A percentile compares a stretch with the other conserved stretches of the same genome.
Evolutionary conservation across 257 asterid genomes (phyloP).

Genomic region (Thymus quinquecostatus): DNA sequence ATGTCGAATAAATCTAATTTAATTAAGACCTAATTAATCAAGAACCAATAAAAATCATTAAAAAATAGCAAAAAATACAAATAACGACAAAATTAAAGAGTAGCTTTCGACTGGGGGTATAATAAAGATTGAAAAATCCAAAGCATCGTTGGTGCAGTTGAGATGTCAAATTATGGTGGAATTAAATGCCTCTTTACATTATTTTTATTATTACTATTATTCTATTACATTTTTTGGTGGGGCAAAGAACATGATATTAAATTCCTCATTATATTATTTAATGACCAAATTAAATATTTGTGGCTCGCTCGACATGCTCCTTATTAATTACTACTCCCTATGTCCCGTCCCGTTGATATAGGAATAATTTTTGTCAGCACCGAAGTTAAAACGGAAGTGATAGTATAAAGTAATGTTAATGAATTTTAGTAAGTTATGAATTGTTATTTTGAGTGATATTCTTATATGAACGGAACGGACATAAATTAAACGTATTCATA

Average conservation of each 20-base stretch:
- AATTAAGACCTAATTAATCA: neutral
- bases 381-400: too few species aligned
- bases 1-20: slow-evolving; percentile 11
- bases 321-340: slow-evolving; percentile 20
- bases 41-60: neutral
- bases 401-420: too few species aligned
- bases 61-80: neutral
- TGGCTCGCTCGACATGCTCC: slow-evolving; percentile 31
- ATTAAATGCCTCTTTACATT: slow-evolving; percentile 35
- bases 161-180: slow-evolving; percentile 38
- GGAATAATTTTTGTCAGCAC: too few species aligned
- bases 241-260: slow-evolving; percentile 26
- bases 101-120: slow-evolving; percentile 34
- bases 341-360: too few species aligned
- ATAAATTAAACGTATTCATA: too few species aligned
- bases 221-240: neutral
- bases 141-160: slow-evolving; percentile 44
- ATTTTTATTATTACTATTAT: neutral
- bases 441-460: too few species aligned
- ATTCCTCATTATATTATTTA: slow-evolving; percentile 22
- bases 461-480: too few species aligned
- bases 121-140: slow-evolving; percentile 41
- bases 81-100: slow-evolving; percentile 23
- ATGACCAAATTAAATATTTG: slow-evolving; percentile 20
- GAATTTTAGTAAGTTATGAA: too few species aligned